Base-by-base conservation (phyloP, 306 rosid genomes). In the Mimosa bimucronata region DNA sequence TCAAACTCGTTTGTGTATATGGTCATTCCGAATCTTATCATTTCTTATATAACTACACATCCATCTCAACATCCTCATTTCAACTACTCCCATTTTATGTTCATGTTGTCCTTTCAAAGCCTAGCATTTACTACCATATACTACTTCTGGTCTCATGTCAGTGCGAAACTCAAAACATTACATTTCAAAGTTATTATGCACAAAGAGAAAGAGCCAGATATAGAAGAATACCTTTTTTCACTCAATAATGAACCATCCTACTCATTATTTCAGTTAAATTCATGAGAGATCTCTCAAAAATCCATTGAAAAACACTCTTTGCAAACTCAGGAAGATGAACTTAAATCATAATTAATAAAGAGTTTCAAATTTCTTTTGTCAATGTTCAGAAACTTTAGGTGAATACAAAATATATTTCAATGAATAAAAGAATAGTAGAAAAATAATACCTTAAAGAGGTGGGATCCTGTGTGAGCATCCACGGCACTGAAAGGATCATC, bases 401-500 rank as follows among this genome's bases (percentile, higher is more conserved):
- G 19, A 53, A 14, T n/a, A 15, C 26, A 15, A 38, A 3, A 23
- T 37, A 26, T 5, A 50, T 4, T 26, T 31, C 28, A 84, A 53
- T 67, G 46, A 66, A 74, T 79, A 55, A 66, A 67, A 70, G 26
- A 71, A 80, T 16, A 42, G 72, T 37, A 53, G 61, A 64, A 66
- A 64, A n/a, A 40, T 38, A 73, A 41, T 29, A 88, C 93, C 97
- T 87, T 90, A 58, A 90, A 92, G 45, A 94, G 93, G 85, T 94
- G 97, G 68, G 97, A 92, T 67, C 98, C 97, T 40, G 97, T 92
- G 79, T 94, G 97, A 80, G 95, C 98, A 83, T 92, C 98, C 69
- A 94, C 91, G 26, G 97, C 97, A 73, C 97, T 92, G 52, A 94
- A 92, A 37, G 98, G 98, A 88, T 92, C 98, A 80, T 92, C 98